Conservation (phyloP, 78 protist species). For the Dictyostelium brefeldianum region DNA sequence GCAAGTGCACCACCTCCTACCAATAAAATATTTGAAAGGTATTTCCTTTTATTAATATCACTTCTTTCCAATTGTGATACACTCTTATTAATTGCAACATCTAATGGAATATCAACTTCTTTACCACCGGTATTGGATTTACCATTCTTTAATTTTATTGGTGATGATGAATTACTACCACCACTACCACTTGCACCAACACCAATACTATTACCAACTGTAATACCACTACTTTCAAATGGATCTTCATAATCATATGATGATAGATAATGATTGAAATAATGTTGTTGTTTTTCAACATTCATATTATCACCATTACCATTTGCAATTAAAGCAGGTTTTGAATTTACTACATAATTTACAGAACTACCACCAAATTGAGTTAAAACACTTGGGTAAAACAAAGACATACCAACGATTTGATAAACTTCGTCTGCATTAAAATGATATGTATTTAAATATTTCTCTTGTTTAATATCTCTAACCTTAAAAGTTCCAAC, state of each 20-base stretch:
- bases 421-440: constrained; percentile 57
- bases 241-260: constrained; percentile 3
- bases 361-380: constrained; percentile 16
- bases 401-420: constrained; percentile 41
- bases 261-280: neutral
- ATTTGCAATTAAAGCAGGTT: neutral
- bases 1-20: constrained; percentile 60
- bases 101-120: constrained; percentile 12
- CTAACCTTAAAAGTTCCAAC: constrained; percentile 10
- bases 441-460: constrained; percentile 24
- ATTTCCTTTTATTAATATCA: constrained; percentile 17
- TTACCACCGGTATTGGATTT: neutral
- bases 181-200: neutral
- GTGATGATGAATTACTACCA: neutral
- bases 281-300: neutral
- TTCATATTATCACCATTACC: neutral
- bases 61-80: constrained; percentile 30
- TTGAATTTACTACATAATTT: neutral
- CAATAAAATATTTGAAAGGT: constrained; percentile 7
- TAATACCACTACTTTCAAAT: neutral
- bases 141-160: neutral
- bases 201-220: neutral
- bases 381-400: constrained; percentile 11
- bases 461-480: neutral
- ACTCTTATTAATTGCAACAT: constrained; percentile 26